Evolutionary conservation across 495 filamentous ascomycete species (phyloP).

Genomic region (Penicillium silybi): DNA sequence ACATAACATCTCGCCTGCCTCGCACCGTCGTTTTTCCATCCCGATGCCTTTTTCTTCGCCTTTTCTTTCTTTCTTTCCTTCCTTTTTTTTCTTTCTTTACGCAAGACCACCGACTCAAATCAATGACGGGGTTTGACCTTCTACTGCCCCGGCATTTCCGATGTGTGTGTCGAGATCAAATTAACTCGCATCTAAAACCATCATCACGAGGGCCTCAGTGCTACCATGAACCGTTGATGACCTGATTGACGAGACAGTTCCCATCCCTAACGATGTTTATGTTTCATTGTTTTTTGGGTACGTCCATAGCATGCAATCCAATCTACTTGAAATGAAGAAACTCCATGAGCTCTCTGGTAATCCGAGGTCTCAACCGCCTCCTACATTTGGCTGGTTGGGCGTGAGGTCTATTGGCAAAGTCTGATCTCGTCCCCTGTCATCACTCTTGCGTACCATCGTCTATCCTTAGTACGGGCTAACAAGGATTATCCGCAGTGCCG

Average conservation of each 20-base stretch:
- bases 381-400: conserved; percentile 60
- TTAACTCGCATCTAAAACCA: conserved; percentile 90
- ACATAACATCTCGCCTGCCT: conserved; percentile 19
- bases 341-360: conserved; percentile 70
- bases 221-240: conserved; percentile 98
- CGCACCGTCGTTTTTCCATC: conserved; percentile 37
- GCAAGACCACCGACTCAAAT: conserved; percentile 93
- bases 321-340: conserved; percentile 51
- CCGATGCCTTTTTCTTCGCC: conserved; percentile 7
- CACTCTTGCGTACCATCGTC: not conserved
- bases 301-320: conserved; percentile 15
- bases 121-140: conserved; percentile 61
- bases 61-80: conserved; percentile 20
- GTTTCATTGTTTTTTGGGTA: conserved; percentile 18
- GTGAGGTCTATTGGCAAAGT: conserved; percentile 70
- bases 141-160: conserved; percentile 81
- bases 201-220: conserved; percentile 89
- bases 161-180: conserved; percentile 81
- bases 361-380: conserved; percentile 64
- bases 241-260: conserved; percentile 80
- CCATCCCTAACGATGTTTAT: conserved; percentile 3
- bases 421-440: conserved; percentile 42
- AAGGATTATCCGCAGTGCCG: not conserved
- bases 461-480: not conserved
- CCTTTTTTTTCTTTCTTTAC: conserved; percentile 44